These are phyloP conservation scores for Mariannaea elegans DNA, from an alignment of 2,329 filamentous ascomycete species.

Conservation along the genomic window DNA sequence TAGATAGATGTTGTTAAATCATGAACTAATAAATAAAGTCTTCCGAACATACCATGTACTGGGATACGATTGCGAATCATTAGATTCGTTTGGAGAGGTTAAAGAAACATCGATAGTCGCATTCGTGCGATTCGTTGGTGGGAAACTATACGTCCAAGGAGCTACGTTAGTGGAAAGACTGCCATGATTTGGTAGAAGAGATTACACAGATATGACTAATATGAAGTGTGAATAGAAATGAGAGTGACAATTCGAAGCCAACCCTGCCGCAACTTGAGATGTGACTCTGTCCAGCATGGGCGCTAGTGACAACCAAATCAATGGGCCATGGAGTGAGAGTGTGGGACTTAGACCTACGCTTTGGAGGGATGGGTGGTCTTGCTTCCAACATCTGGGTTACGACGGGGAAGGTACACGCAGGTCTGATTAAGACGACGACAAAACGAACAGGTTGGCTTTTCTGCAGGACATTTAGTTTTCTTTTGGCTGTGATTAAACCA, in stretches of 20 bases:
- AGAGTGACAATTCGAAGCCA: too few relatives aligned
- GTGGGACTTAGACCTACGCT: background rate
- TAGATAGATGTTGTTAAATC: background rate
- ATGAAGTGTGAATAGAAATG: background rate
- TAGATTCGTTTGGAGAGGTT: background rate
- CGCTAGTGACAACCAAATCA: background rate
- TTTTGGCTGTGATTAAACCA: conserved; percentile 25
- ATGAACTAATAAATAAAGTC: too few relatives aligned
- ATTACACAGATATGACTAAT: too few relatives aligned
- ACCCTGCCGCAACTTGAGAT: too few relatives aligned
- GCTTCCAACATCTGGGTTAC: conserved; percentile 11
- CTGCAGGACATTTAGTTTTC: conserved; percentile 38
- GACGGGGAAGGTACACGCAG: conserved; percentile 33
- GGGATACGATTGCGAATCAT: background rate
- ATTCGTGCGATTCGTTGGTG: background rate
- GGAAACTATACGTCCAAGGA: background rate
- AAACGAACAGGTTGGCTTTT: conserved; percentile 35
- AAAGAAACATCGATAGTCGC: background rate
- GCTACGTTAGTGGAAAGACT: background rate
- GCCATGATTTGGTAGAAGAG: too few relatives aligned
- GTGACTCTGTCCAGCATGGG: too few relatives aligned
- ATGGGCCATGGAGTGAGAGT: background rate
- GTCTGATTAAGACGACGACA: conserved; percentile 28
- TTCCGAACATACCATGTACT: background rate
- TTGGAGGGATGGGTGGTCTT: background rate